Conservation (phyloP, 331 rosid genomes). For the Arachis monticola region DNA sequence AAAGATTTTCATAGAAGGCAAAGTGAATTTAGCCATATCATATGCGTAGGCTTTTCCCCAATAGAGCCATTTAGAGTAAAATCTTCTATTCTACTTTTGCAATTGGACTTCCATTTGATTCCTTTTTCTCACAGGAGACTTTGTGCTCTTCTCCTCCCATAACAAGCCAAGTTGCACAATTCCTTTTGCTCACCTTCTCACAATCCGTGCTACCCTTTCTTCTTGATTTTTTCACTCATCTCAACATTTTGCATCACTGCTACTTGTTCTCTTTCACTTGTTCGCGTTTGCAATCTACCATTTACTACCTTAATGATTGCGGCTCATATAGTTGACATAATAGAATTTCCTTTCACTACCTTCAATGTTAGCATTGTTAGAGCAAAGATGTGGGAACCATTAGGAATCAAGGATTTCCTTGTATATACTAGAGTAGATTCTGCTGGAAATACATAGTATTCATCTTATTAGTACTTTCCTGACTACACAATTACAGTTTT, state of each 20-base stretch:
- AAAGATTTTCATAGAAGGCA: neutral
- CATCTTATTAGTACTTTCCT: slow-evolving; percentile 27
- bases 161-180: neutral
- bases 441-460: neutral
- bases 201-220: neutral
- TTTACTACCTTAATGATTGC: neutral
- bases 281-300: neutral
- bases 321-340: neutral
- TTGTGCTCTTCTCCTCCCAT: neutral
- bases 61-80: too few relatives aligned
- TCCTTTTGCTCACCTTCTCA: neutral
- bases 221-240: neutral
- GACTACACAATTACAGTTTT: slow-evolving; percentile 11
- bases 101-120: neutral
- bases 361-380: neutral
- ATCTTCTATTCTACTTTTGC: neutral
- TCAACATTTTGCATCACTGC: neutral
- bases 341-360: slow-evolving; percentile 1
- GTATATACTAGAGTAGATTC: neutral
- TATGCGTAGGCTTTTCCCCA: too few relatives aligned
- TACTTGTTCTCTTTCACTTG: neutral
- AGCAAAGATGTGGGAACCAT: neutral
- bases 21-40: neutral
- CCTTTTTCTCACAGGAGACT: neutral
- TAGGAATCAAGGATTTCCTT: neutral